Evolutionary conservation across 2,329 filamentous ascomycete genomes (phyloP).

Genomic region (Botrytis squamosa): DNA sequence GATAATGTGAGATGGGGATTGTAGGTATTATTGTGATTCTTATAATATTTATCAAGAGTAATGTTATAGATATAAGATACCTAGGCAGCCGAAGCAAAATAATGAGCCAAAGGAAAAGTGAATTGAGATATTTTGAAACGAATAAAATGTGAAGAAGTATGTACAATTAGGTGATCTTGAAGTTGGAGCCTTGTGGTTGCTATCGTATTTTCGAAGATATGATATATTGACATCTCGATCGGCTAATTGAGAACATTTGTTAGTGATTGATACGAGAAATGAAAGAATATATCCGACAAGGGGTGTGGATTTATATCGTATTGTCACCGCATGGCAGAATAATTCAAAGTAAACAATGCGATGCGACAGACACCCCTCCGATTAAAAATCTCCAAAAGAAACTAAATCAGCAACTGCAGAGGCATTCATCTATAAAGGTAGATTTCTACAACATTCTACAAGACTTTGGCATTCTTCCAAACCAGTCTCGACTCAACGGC

Average conservation of each 20-base stretch:
- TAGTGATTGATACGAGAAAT: too few species aligned
- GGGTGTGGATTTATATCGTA: background rate
- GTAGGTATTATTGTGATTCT: background rate
- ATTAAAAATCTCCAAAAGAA: background rate
- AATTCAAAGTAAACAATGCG: constrained; percentile 28
- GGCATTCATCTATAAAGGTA: background rate
- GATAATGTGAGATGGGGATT: background rate
- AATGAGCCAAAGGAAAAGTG: background rate
- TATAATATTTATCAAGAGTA: background rate
- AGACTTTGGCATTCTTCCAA: background rate
- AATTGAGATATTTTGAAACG: background rate
- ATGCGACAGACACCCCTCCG: constrained; percentile 11
- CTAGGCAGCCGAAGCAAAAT: background rate
- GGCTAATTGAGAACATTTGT: background rate
- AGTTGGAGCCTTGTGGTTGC: constrained; percentile 8
- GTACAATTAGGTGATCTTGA: background rate
- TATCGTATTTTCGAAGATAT: background rate
- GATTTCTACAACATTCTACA: background rate
- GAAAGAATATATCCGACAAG: background rate
- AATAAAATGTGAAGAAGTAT: background rate
- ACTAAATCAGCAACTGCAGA: background rate
- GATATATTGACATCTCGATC: background rate
- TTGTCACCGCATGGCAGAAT: constrained; percentile 3
- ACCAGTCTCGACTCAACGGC: background rate
- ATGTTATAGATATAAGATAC: too few species aligned